Evolutionary conservation across 352 stramenopile genomes (phyloP), one percentile per base, ranked within the genome.

Genomic region (Phytophthora ramorum): DNA sequence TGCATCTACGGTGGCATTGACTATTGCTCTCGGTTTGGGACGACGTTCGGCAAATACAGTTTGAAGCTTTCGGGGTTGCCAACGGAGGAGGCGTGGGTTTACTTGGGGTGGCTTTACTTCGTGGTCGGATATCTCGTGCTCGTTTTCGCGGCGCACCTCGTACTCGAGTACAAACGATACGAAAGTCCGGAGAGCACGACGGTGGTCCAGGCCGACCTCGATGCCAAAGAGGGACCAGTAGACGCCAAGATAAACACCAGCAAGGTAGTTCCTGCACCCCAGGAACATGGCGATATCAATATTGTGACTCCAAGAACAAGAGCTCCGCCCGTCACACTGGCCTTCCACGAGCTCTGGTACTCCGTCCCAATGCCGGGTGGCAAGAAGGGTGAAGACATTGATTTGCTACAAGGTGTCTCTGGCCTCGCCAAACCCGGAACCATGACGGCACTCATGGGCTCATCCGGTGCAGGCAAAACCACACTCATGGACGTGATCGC

Each of bases 401-500:
- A 96, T 44, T 63, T 98, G 22, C 67, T 98, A 17, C 92, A 95
- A 56, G 84, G 81, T 28, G 75, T 98, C 2, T 87, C 61, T 48
- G 93, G 92, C 16, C 76, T 73, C 17, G 78, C 81, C 26, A 53
- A 72, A 9, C 87, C 87, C 1, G 83, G 87, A 4, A 84, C 70
- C 0, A 90, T 94, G 69, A 88, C 79, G 2, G 85, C 87, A 14
- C 66, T 95, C 17, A 92, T 94, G 81, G 87, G 87, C 0, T 87
- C 81, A 0, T 86, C 76, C 9, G 87, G 89, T 22, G 85, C 89
- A 17, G 93, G 95, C 6, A 98, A 98, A 69, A 98, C 95, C 3
- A 98, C 96, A 2, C 75, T 98, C 8, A 93, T 98, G 73, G 94
- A 98, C 73, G 93, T 98, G 1, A 96, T 99, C 44, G 91, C 95